These are phyloP conservation scores for Golubevia sp. DNA, from an alignment of 1,284 basidiomycete genomes.

Conservation along the genomic window DNA sequence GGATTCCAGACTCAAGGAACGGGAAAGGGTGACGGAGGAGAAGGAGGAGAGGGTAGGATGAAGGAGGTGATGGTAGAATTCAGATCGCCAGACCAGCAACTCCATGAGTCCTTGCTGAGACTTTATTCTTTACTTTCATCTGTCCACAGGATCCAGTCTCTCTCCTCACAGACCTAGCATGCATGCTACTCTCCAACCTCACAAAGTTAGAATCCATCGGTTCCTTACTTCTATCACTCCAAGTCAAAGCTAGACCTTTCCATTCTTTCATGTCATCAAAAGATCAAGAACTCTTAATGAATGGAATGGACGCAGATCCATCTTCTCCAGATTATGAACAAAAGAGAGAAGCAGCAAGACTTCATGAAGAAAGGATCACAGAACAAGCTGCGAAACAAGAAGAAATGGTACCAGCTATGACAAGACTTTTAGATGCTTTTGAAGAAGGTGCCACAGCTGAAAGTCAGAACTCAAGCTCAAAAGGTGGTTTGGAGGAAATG, in stretches of 20 bases:
- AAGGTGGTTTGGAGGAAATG: slow-evolving; percentile 40
- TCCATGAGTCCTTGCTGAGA: background rate
- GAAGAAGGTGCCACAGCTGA: slow-evolving; percentile 56
- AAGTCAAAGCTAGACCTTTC: slow-evolving; percentile 44
- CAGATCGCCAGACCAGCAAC: no score
- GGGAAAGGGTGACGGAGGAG: no score
- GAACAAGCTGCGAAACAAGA: slow-evolving; percentile 35
- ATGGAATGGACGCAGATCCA: slow-evolving; percentile 51
- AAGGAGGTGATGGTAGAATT: no score
- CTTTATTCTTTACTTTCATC: background rate
- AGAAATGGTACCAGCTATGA: slow-evolving; percentile 44
- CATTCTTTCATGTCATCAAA: slow-evolving; percentile 46
- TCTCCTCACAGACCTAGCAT: slow-evolving; percentile 87
- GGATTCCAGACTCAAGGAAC: no score
- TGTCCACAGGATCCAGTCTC: slow-evolving; percentile 77
- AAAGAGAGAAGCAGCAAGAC: slow-evolving; percentile 31
- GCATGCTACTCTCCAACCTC: slow-evolving; percentile 95
- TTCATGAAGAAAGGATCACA: slow-evolving; percentile 27
- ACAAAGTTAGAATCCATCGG: slow-evolving; percentile 78
- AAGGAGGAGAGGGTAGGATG: no score
- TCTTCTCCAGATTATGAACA: slow-evolving; percentile 41
- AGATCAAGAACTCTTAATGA: slow-evolving; percentile 34
- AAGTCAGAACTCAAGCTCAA: slow-evolving; percentile 18
- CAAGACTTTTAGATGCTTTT: slow-evolving; percentile 51
- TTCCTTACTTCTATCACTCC: slow-evolving; percentile 71